phyloP scores from a whole-genome alignment of 1,139 yeast species.

The Saccharomyces pastorianus region DNA sequence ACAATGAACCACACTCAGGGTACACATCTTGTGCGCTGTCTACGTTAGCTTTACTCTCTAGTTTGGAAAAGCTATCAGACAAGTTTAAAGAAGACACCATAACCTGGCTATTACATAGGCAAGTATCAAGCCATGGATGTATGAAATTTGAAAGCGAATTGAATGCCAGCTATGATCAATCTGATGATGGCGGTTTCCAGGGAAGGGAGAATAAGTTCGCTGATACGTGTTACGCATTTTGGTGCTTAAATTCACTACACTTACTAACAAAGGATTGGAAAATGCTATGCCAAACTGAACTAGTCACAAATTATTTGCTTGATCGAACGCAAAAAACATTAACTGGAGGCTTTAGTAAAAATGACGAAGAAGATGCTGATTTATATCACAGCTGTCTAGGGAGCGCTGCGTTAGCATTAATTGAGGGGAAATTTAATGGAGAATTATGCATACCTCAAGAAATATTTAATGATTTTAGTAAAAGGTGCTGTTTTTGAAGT shows the following conservation, averaged over 20 bases:
- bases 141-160: conserved; percentile 27
- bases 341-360: conserved; percentile 80
- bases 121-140: conserved; percentile 34
- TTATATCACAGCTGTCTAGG: conserved; percentile 62
- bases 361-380: conserved; percentile 57
- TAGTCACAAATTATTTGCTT: conserved; percentile 41
- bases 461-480: background rate
- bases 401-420: conserved; percentile 46
- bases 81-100: conserved; percentile 34
- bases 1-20: conserved; percentile 80
- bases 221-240: conserved; percentile 90
- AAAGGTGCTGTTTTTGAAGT: background rate
- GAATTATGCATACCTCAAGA: conserved; percentile 23
- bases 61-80: conserved; percentile 18
- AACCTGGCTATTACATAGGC: conserved; percentile 59
- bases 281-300: conserved; percentile 34
- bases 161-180: conserved; percentile 25
- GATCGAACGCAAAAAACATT: conserved; percentile 51
- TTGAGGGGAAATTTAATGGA: conserved; percentile 31
- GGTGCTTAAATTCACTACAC: conserved; percentile 63
- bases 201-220: conserved; percentile 80
- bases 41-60: conserved; percentile 42
- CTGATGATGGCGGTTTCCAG: conserved; percentile 68
- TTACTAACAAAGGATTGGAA: conserved; percentile 28
- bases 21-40: conserved; percentile 81